Evolutionary conservation across 2,329 filamentous ascomycete genomes (phyloP), one percentile per base, ranked within the genome.

Genomic region (Sporothrix inflata): DNA sequence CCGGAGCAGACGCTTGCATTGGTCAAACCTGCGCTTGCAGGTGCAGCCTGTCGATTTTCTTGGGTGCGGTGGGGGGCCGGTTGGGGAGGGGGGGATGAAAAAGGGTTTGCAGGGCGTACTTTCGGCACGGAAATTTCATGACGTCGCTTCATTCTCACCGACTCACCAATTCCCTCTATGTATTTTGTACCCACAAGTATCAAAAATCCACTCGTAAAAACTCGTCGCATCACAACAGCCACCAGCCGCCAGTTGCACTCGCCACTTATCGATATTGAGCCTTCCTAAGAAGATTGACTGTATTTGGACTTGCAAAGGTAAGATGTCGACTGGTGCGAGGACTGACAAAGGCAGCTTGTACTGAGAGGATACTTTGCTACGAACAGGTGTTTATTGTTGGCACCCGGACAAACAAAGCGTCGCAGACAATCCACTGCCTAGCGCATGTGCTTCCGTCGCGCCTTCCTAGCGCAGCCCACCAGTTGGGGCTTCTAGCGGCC

Each of bases 391-490:
- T n/a, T 27, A 27, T 30, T 9, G n/a, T 12, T 63, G 24, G 60
- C 60, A 21, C 55, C 9, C 38, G 24, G 21, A 24, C 21, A 49
- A n/a, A 40, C 55, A 60, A 8, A 60, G 30, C 51, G 27, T 11
- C 63, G 27, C 30, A 24, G 24, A 45, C 49, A 27, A n/a, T 27
- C 11, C 60, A 65, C 30, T 70, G 65, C 53, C 71, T 74, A 74
- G 73, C 72, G 73, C 55, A 69, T 21, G 34, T 68, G 70, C 69
- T 61, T 72, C 53, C 67, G 53, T 57, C 61, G 71, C 55, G 66
- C 57, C 34, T 72, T 68, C 53, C 70, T 72, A 73, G 72, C 70
- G 72, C 73, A 66, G 65, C 72, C 57, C 55, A 53, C 66, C 73
- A 61, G 27, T 34, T 53, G 47, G 34, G 53, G 47, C 60, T 30